These are phyloP conservation scores for Bombardia bombarda DNA, from an alignment of 495 filamentous ascomycete species.

Conservation along the genomic window DNA sequence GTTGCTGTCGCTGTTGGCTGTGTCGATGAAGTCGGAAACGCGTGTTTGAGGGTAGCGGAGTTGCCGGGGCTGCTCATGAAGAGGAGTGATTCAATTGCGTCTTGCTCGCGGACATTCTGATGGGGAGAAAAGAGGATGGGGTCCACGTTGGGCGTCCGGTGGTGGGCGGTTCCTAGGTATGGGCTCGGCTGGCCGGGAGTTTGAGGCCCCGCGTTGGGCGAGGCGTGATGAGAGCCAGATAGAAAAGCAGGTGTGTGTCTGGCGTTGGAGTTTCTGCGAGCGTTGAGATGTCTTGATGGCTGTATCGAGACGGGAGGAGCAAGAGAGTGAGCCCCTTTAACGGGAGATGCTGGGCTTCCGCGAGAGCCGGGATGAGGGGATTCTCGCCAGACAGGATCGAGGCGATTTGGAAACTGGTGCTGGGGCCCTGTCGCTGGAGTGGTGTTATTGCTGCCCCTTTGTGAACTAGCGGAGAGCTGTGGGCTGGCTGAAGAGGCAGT, in stretches of 20 bases:
- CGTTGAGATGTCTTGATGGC: constrained; percentile 21
- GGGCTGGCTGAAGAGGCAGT: constrained; percentile 41
- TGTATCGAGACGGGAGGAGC: constrained; percentile 29
- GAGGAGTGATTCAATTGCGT: constrained; percentile 78
- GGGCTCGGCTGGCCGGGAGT: constrained; percentile 33
- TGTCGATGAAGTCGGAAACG: constrained; percentile 30
- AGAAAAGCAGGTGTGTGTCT: constrained; percentile 30
- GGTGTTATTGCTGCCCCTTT: constrained; percentile 25
- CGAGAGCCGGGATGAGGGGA: constrained; percentile 8
- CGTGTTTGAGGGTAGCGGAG: constrained; percentile 49
- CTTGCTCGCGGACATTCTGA: constrained; percentile 59
- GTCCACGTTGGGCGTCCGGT: constrained; percentile 54
- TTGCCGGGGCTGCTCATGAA: constrained; percentile 85
- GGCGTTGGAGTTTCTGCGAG: constrained; percentile 31
- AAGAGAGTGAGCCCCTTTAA: constrained; percentile 22
- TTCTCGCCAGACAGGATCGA: constrained; percentile 11
- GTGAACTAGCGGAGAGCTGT: constrained; percentile 23
- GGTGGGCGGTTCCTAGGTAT: constrained; percentile 18
- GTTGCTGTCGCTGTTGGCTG: constrained; percentile 9
- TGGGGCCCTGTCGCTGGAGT: constrained; percentile 19
- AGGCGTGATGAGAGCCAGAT: constrained; percentile 26
- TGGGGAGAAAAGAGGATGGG: constrained; percentile 45
- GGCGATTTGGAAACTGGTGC: constrained; percentile 15
- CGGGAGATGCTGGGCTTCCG: constrained; percentile 18
- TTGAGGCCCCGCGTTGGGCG: constrained; percentile 25